These are phyloP conservation scores for Spizellomyces punctatus DNA, from an alignment of 192 early-diverging fungal species.

Conservation along the genomic window DNA sequence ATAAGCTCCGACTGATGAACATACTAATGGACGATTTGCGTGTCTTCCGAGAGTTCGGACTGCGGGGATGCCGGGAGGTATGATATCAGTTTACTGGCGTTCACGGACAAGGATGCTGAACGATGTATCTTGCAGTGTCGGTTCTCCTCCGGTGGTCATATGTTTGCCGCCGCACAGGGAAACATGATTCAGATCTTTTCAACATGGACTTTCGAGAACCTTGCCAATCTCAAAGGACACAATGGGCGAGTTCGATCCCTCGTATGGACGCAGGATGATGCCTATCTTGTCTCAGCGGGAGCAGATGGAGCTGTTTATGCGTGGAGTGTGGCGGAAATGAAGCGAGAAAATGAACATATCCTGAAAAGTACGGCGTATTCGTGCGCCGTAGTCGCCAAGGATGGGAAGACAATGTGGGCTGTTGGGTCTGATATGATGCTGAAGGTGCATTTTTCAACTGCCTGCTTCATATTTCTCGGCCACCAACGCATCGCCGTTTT, in stretches of 20 bases:
- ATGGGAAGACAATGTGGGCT: slow-evolving; percentile 52
- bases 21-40: slow-evolving; percentile 62
- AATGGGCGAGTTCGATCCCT: slow-evolving; percentile 57
- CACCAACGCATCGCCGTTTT: background rate
- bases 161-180: slow-evolving; percentile 58
- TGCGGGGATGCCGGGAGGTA: slow-evolving; percentile 60
- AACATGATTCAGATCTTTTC: slow-evolving; percentile 57
- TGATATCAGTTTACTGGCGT: background rate
- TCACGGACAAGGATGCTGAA: no score
- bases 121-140: slow-evolving; percentile 35
- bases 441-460: slow-evolving; percentile 40
- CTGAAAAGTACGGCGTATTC: slow-evolving; percentile 54
- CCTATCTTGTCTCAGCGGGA: slow-evolving; percentile 51
- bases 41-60: slow-evolving; percentile 51
- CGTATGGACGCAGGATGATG: slow-evolving; percentile 57
- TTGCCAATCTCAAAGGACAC: slow-evolving; percentile 58
- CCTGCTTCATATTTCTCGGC: background rate
- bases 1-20: slow-evolving; percentile 60
- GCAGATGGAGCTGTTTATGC: slow-evolving; percentile 63
- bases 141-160: slow-evolving; percentile 59
- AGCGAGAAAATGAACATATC: slow-evolving; percentile 59
- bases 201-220: slow-evolving; percentile 58
- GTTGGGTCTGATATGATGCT: slow-evolving; percentile 56
- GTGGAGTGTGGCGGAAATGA: slow-evolving; percentile 50
- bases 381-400: slow-evolving; percentile 42